phyloP scores from a whole-genome alignment of 345 rosid species.

The Syzygium oleosum region DNA sequence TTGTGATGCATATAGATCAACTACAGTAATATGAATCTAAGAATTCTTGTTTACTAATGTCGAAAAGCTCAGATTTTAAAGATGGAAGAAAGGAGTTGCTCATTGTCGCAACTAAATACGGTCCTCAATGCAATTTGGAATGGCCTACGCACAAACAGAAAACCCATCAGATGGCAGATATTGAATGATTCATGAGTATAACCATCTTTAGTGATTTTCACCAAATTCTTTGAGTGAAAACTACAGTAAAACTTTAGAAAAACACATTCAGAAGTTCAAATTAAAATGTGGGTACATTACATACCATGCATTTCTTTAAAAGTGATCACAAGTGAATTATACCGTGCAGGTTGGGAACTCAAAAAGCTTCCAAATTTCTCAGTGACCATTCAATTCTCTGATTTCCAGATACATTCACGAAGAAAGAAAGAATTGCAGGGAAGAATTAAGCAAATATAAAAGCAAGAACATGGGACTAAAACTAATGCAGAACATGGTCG shows the following conservation, averaged over 20 bases:
- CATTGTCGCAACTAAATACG: slow-evolving; percentile 10
- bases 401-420: not conserved
- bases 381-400: not conserved
- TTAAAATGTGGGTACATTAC: not conserved
- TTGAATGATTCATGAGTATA: not conserved
- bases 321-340: not conserved
- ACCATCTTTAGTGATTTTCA: not conserved
- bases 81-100: slow-evolving; percentile 27
- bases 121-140: not conserved
- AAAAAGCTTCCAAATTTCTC: not conserved
- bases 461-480: not conserved
- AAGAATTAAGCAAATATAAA: not conserved
- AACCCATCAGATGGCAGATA: not conserved
- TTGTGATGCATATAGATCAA: not conserved
- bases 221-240: not conserved
- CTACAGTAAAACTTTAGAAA: not conserved
- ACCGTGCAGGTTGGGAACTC: not conserved
- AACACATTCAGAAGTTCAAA: not conserved
- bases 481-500: not conserved
- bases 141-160: not conserved
- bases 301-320: not conserved
- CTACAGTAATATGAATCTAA: not conserved
- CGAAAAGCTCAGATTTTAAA: slow-evolving; percentile 17
- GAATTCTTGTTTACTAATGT: slow-evolving; percentile 11
- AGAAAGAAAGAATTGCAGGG: not conserved